These are phyloP conservation scores for Mycena polygramma DNA, from an alignment of 768 basidiomycete genomes.

Conservation along the genomic window DNA sequence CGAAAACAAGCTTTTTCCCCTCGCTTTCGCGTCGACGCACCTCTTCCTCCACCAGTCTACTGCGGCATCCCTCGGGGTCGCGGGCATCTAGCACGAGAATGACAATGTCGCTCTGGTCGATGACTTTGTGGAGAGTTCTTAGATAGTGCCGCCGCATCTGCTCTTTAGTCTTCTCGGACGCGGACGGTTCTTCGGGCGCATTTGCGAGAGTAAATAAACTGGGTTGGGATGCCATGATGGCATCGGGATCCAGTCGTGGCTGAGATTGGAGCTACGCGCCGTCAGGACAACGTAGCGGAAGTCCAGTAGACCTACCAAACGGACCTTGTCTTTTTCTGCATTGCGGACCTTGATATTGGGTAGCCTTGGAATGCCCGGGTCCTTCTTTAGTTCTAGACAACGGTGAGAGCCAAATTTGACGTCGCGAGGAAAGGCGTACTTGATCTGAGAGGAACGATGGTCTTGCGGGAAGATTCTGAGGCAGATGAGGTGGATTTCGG, in stretches of 20 bases:
- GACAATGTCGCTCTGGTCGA: slow-evolving; percentile 93
- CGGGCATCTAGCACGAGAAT: slow-evolving; percentile 93
- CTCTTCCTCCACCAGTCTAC: slow-evolving; percentile 94
- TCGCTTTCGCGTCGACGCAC: slow-evolving; percentile 87
- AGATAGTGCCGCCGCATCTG: slow-evolving; percentile 82
- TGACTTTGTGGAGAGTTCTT: slow-evolving; percentile 88
- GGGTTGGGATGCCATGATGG: slow-evolving; percentile 81
- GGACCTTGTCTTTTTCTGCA: slow-evolving; percentile 62
- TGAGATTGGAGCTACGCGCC: slow-evolving; percentile 39
- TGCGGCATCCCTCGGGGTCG: slow-evolving; percentile 95
- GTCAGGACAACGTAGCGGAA: slow-evolving; percentile 20
- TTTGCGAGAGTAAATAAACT: slow-evolving; percentile 73
- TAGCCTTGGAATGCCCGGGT: slow-evolving; percentile 89
- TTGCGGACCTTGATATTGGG: slow-evolving; percentile 77
- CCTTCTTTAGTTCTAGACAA: slow-evolving; percentile 82
- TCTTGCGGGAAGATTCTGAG: slow-evolving; percentile 33
- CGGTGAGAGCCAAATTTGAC: slow-evolving; percentile 3
- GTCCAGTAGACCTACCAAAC: slow-evolving; percentile 49
- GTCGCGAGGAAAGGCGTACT: slow-evolving; percentile 25
- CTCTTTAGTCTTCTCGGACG: slow-evolving; percentile 68
- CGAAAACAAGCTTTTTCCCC: slow-evolving; percentile 93
- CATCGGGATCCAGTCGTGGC: slow-evolving; percentile 62
- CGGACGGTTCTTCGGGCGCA: slow-evolving; percentile 54
- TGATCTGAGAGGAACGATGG: slow-evolving; percentile 33
- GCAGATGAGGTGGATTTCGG: neutral